These are phyloP conservation scores for Leucocoprinus leucothites DNA, from an alignment of 768 basidiomycete genomes.

Conservation along the genomic window DNA sequence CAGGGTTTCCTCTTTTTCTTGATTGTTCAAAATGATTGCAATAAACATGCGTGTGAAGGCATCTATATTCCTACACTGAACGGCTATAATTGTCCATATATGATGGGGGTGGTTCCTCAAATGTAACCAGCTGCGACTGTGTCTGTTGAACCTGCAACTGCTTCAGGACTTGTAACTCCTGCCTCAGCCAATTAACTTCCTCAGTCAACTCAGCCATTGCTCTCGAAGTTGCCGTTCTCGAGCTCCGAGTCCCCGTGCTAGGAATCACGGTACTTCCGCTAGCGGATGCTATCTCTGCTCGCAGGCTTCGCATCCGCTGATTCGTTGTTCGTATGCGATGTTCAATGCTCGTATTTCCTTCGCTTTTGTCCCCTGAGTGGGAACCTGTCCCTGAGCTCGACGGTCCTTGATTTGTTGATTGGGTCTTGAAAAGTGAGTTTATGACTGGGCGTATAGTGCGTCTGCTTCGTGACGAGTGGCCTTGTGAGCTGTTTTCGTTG, in stretches of 20 bases:
- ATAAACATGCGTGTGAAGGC: no score
- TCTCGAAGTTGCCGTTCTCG: slow-evolving; percentile 6
- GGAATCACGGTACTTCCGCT: slow-evolving; percentile 4
- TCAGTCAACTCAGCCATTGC: slow-evolving; percentile 23
- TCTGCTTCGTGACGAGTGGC: no score
- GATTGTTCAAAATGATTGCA: no score
- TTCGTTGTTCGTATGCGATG: slow-evolving; percentile 23
- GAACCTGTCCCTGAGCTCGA: no score
- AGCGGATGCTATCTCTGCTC: slow-evolving; percentile 20
- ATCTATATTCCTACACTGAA: no score
- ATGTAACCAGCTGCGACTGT: neutral
- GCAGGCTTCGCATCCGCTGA: slow-evolving; percentile 19
- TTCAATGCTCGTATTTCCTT: slow-evolving; percentile 13
- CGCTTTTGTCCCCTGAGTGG: neutral
- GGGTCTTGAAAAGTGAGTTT: no score
- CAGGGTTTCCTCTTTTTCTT: no score
- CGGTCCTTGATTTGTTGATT: no score
- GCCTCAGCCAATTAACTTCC: slow-evolving; percentile 23
- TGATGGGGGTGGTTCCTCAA: neutral
- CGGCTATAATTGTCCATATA: neutral
- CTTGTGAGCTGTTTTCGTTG: no score
- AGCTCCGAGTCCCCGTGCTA: neutral
- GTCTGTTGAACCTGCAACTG: slow-evolving; percentile 20
- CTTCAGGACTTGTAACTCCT: slow-evolving; percentile 23
- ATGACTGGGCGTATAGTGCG: no score